A percentile compares a stretch with the other conserved stretches of the same genome.
Conservation (phyloP, 2,329 filamentous ascomycete genomes). For the Blastomyces emzantsi region DNA sequence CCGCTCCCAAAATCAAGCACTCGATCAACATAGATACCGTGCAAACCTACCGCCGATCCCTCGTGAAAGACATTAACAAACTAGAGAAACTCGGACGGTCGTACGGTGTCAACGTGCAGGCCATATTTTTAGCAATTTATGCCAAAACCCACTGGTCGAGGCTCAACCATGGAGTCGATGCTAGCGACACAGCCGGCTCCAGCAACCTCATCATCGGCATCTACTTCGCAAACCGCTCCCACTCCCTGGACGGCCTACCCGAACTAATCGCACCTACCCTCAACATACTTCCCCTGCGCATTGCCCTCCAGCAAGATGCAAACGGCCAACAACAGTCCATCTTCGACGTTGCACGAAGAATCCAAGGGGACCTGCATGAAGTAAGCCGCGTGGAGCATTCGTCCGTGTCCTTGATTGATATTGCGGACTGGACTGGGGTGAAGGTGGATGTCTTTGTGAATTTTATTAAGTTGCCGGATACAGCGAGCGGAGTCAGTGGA, state of each 20-base stretch:
- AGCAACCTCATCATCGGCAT: slow-evolving; percentile 58
- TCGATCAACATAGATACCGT: slow-evolving; percentile 16
- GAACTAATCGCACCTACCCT: slow-evolving; percentile 59
- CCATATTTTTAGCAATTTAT: slow-evolving; percentile 65
- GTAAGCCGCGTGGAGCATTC: slow-evolving; percentile 51
- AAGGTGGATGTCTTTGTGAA: slow-evolving; percentile 68
- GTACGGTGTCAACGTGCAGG: slow-evolving; percentile 58
- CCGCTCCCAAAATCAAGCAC: neutral
- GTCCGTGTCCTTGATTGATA: slow-evolving; percentile 58
- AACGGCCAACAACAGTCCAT: slow-evolving; percentile 27
- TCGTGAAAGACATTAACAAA: slow-evolving; percentile 34
- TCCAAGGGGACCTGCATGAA: slow-evolving; percentile 59
- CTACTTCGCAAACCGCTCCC: slow-evolving; percentile 70
- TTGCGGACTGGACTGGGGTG: slow-evolving; percentile 65
- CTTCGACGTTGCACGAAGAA: slow-evolving; percentile 45
- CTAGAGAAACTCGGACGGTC: slow-evolving; percentile 40
- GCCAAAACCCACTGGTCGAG: slow-evolving; percentile 29
- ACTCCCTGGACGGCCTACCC: slow-evolving; percentile 43
- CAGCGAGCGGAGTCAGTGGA: slow-evolving; percentile 10
- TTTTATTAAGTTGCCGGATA: slow-evolving; percentile 54
- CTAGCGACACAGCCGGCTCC: neutral
- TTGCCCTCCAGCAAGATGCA: slow-evolving; percentile 30
- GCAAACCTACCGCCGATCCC: slow-evolving; percentile 40
- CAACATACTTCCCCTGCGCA: slow-evolving; percentile 64
- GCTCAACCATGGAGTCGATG: neutral